These are phyloP conservation scores for Aphanomyces stellatus DNA, from an alignment of 352 stramenopile genomes.

Conservation along the genomic window DNA sequence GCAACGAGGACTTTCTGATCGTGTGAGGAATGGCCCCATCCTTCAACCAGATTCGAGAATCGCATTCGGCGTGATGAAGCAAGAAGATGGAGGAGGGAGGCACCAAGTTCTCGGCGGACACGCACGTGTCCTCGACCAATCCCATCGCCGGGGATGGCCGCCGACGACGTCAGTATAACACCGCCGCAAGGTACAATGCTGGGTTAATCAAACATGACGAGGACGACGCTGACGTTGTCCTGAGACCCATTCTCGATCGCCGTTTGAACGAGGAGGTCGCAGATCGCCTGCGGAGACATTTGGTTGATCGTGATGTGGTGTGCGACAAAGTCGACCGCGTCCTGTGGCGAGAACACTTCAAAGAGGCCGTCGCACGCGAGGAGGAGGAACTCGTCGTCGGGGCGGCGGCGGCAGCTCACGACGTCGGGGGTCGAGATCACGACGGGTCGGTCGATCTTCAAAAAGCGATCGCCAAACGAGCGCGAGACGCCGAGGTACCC, in stretches of 20 bases:
- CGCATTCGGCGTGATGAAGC: too few species aligned
- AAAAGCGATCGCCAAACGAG: constrained; percentile 79
- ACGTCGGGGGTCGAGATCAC: constrained; percentile 66
- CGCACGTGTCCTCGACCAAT: too few species aligned
- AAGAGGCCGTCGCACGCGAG: constrained; percentile 78
- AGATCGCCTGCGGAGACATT: constrained; percentile 57
- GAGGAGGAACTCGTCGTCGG: constrained; percentile 72
- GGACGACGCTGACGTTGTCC: constrained; percentile 76
- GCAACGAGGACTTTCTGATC: too few species aligned
- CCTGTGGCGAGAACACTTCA: constrained; percentile 75
- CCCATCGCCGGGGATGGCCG: too few species aligned
- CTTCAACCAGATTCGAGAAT: too few species aligned
- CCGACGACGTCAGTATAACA: neutral
- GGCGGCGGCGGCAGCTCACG: constrained; percentile 34
- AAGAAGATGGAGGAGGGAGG: too few species aligned
- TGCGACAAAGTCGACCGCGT: constrained; percentile 76
- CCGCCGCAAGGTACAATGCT: neutral
- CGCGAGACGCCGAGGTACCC: constrained; percentile 70
- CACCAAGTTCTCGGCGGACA: too few species aligned
- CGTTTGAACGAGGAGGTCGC: constrained; percentile 73
- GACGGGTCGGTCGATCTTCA: constrained; percentile 81
- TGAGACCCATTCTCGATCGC: constrained; percentile 69
- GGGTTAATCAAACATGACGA: constrained; percentile 31
- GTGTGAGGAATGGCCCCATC: too few species aligned
- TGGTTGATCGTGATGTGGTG: constrained; percentile 50